Evolutionary conservation across 139 green algal species (phyloP), one percentile per base, ranked within the genome.

Genomic region (Picochlorum sp.): DNA sequence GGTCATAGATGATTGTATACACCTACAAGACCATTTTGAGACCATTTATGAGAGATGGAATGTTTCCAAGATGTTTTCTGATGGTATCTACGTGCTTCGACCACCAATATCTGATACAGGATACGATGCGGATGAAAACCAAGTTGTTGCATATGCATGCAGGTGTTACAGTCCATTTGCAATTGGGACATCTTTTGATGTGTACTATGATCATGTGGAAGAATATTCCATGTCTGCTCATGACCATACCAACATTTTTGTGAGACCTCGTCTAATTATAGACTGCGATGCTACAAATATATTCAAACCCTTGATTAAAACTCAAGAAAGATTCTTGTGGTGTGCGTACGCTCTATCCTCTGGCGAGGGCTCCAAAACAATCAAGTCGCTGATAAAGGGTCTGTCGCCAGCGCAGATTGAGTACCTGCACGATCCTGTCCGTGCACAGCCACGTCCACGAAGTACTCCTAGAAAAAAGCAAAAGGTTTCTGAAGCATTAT

Each of bases 91-190:
- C 45, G 45, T 51, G 16, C 16, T 51, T 51, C 45, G 45, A 51
- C 45, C 45, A 51, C 45, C 45, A 18, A 51, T 51, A 51, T 20
- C 16, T 51, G 45, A 51, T 51, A 18, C 15, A 51, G 45, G 45
- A 15, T 51, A 51, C 45, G 45, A 51, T 51, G 45, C 15, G 16
- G 45, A 51, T 51, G 45, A 51, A 51, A 51, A 51, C 16, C 45
- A 51, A 18, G 45, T 51, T 2, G 16, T 18, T 51, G 45, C 15
- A 18, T 51, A 20, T 51, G 45, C 45, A 18, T 51, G 16, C 45
- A 51, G 45, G 45, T 51, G 45, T 51, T 18, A 51, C 45, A 18
- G 45, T 51, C 45, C 45, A 20, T 51, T 51, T 51, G 45, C 45
- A 20, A 51, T 51, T 51, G 45, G 45, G 45, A 15, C 45, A 51